A percentile compares a stretch with the other conserved stretches of the same genome.
Conservation (phyloP, 495 filamentous ascomycete species). For the Xylaria curta region DNA sequence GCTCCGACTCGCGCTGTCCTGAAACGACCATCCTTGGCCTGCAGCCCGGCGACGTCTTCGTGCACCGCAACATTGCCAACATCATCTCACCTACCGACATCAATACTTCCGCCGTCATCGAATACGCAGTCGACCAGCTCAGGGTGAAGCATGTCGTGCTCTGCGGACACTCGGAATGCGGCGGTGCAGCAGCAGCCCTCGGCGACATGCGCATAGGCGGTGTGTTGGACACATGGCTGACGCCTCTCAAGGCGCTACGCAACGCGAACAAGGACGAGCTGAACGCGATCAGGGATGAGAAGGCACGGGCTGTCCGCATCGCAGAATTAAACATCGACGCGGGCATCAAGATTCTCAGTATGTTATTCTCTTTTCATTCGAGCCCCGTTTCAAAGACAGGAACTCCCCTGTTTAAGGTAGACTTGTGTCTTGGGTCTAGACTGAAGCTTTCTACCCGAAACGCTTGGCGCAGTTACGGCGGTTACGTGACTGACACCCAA, state of each 20-base stretch:
- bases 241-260: constrained; percentile 70
- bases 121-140: constrained; percentile 77
- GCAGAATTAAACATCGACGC: constrained; percentile 73
- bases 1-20: constrained; percentile 86
- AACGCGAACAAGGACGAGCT: constrained; percentile 61
- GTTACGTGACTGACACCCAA: background rate
- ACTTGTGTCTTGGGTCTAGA: constrained; percentile 1
- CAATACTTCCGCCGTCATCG: constrained; percentile 77
- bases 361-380: background rate
- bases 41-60: constrained; percentile 88
- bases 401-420: background rate
- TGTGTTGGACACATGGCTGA: constrained; percentile 82
- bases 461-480: background rate
- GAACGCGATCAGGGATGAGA: constrained; percentile 51
- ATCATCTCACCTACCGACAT: constrained; percentile 79
- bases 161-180: constrained; percentile 84
- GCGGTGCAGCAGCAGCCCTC: constrained; percentile 75
- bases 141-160: constrained; percentile 84
- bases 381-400: too few relatives aligned
- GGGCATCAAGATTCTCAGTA: constrained; percentile 64
- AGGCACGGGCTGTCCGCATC: constrained; percentile 58
- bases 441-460: background rate
- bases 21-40: constrained; percentile 84
- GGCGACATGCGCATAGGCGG: constrained; percentile 70
- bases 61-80: constrained; percentile 96